Conservation (phyloP, 331 rosid species). For the Pyrus hybrid region DNA sequence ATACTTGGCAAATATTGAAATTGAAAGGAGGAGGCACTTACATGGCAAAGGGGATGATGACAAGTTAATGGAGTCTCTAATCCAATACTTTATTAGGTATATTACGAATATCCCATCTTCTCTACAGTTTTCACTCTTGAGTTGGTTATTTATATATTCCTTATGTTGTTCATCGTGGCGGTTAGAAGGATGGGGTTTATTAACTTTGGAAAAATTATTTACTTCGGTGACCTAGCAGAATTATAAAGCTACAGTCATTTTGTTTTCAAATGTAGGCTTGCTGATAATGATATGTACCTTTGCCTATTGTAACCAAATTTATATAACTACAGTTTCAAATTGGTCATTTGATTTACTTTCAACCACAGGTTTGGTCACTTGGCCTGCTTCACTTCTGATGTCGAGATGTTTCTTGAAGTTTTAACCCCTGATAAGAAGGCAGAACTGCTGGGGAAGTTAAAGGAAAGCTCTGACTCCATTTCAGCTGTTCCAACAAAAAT, state of each 20-base stretch:
- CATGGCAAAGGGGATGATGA: conserved; percentile 55
- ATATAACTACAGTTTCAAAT: not conserved
- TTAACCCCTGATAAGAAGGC: conserved; percentile 56
- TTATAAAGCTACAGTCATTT: not conserved
- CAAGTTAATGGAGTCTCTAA: conserved; percentile 50
- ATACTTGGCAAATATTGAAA: conserved; percentile 72
- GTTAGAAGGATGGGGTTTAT: not conserved
- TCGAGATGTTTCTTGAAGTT: conserved; percentile 64
- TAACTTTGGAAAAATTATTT: not conserved
- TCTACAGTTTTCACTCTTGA: not conserved
- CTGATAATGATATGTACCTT: not conserved
- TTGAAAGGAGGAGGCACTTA: conserved; percentile 77
- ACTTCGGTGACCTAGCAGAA: not conserved
- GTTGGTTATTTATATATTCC: not conserved
- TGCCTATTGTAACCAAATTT: not conserved
- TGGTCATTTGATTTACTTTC: conserved; percentile 13
- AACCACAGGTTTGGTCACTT: conserved; percentile 86
- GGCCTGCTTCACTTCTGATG: conserved; percentile 72
- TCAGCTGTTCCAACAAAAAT: conserved; percentile 42
- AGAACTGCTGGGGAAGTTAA: conserved; percentile 51
- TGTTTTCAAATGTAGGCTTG: conserved; percentile 1
- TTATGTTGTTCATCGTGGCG: not conserved
- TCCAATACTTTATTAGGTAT: conserved; percentile 66
- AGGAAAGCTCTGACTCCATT: conserved; percentile 24
- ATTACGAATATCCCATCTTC: not conserved